phyloP scores from a whole-genome alignment of 768 basidiomycete species.

The Naganishia randhawae region DNA sequence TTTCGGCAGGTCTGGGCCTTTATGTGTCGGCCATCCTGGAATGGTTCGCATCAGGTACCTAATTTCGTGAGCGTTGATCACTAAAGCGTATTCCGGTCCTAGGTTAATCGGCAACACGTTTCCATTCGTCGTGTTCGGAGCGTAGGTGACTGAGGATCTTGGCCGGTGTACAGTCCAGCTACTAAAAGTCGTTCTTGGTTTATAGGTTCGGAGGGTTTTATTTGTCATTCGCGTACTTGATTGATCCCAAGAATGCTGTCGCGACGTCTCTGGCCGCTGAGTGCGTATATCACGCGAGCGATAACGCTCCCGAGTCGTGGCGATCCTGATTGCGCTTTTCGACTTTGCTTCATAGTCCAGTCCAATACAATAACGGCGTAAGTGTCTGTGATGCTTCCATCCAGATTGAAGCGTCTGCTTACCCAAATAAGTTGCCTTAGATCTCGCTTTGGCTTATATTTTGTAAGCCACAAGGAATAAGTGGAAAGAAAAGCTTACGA shows the following conservation, averaged over 20 bases:
- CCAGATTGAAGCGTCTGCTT: too few relatives aligned
- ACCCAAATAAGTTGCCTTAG: background rate
- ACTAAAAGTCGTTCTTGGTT: background rate
- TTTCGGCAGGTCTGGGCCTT: conserved; percentile 37
- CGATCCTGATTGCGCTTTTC: background rate
- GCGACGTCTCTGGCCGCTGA: conserved; percentile 30
- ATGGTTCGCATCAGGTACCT: conserved; percentile 28
- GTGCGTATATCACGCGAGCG: background rate
- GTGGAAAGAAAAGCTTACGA: too few relatives aligned
- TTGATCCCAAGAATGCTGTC: conserved; percentile 32
- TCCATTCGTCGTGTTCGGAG: conserved; percentile 37
- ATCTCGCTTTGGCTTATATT: conserved; percentile 34
- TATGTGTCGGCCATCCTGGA: conserved; percentile 35
- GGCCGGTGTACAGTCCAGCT: too few relatives aligned
- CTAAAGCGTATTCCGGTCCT: background rate
- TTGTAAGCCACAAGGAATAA: conserved; percentile 14
- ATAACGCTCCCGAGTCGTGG: background rate
- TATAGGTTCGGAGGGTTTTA: conserved; percentile 38
- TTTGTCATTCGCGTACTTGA: conserved; percentile 35
- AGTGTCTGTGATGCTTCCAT: background rate
- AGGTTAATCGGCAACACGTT: conserved; percentile 35
- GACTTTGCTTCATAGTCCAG: background rate
- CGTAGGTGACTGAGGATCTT: background rate
- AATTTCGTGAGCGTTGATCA: background rate
- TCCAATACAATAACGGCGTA: conserved; percentile 35